Percentiles rank a stretch among this genome's conserved stretches.
These are phyloP conservation scores for Thymus mandschuricus DNA, from an alignment of 257 asterid species.

Conservation along the genomic window DNA sequence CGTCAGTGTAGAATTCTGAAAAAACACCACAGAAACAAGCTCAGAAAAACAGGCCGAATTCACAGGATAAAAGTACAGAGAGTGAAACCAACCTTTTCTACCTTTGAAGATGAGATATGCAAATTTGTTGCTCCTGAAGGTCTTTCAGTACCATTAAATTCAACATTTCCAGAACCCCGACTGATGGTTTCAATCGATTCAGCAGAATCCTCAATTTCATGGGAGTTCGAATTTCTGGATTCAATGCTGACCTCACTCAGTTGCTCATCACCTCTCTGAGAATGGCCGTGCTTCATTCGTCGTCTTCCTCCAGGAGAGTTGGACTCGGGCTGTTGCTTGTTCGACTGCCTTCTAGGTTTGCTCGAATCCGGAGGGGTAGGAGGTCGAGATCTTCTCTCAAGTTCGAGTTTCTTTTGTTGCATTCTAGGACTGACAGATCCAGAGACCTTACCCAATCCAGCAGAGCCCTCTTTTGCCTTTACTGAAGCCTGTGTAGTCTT, in stretches of 20 bases:
- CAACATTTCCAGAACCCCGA: constrained; percentile 44
- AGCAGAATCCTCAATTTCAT: constrained; percentile 47
- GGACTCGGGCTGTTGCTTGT: constrained; percentile 59
- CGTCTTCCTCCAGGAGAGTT: constrained; percentile 82
- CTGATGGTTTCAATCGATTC: constrained; percentile 37
- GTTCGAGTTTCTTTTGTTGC: constrained; percentile 69
- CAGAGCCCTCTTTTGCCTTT: constrained; percentile 55
- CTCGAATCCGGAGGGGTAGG: constrained; percentile 70
- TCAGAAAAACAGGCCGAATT: constrained; percentile 12
- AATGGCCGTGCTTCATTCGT: constrained; percentile 42
- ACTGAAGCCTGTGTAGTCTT: constrained; percentile 48
- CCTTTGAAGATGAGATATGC: constrained; percentile 41
- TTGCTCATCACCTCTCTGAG: constrained; percentile 50
- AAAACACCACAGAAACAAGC: constrained; percentile 30
- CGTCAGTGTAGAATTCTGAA: constrained; percentile 55
- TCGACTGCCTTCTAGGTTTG: constrained; percentile 59
- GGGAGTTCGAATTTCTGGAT: constrained; percentile 41
- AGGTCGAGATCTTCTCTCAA: constrained; percentile 71
- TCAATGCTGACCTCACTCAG: constrained; percentile 46
- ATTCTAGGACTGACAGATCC: constrained; percentile 78
- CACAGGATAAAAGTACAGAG: constrained; percentile 15
- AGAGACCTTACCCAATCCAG: constrained; percentile 47
- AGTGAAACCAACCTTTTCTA: constrained; percentile 47
- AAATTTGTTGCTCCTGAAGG: constrained; percentile 40
- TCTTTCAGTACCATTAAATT: constrained; percentile 41